Base-by-base conservation (phyloP, 2,329 filamentous ascomycete species). In the Cercospora zeae-maydis region DNA sequence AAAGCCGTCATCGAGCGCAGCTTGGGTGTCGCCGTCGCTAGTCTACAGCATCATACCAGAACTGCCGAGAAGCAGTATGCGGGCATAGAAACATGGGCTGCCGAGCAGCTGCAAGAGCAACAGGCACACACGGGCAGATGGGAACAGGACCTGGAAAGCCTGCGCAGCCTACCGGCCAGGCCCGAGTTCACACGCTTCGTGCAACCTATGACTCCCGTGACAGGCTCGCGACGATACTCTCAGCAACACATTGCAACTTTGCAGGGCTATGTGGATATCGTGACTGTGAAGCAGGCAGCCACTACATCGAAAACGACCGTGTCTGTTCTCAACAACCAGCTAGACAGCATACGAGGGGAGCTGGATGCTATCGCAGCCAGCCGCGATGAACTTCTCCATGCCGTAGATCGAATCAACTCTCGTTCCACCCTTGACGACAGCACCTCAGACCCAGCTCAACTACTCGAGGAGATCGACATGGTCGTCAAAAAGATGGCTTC, bases 401-500 rank as follows among this genome's bases (percentile, higher is more conserved):
- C 78, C 9, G 76, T 81, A 14, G 77, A 79, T 19, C 76, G 79
- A 64, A 77, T 80, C 66, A 77, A 78, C 63, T 66, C 62, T 33
- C 64, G 61, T 27, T 68, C 68, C 49, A 51, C 55, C 8, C 59
- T 62, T 54, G 63, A 54, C 58, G 69, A 64, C 65, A 68, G 65
- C 61, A 63, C 63, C 21, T 71, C 86, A 54, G 90, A 93, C 67
- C 83, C 89, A 4, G 77, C 80, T 21, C 86, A 89, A 65, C 80
- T 96, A 6, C 81, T 95, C 55, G 85, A 92, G 65, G 95, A 98
- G 74, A 92, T 98, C 47, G 88, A 93, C 73, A 89, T 91, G 0
- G 83, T 98, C 60, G 88, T 88, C 57, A 92, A 87, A 71, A 97
- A 97, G 77, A 90, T 99, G 55, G 87, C 88, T 53, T 90, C 88